phyloP scores from a whole-genome alignment of 2,329 filamentous ascomycete species.

The Xylariomycetidae sp. region DNA sequence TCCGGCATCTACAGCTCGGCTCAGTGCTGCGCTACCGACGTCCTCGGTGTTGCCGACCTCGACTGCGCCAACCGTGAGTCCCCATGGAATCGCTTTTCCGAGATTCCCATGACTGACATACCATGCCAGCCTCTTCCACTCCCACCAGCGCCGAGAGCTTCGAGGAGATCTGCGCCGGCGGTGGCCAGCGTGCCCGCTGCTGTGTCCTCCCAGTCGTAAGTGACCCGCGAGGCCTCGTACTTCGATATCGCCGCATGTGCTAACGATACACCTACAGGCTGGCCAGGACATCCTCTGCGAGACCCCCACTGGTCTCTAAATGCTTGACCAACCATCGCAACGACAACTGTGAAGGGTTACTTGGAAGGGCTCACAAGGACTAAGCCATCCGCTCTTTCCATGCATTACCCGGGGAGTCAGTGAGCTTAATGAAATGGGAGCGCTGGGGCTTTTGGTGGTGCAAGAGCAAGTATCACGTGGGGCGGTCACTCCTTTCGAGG shows the following conservation, averaged over 20 bases:
- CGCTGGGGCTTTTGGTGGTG: too few relatives aligned
- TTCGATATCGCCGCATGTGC: neutral
- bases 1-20: constrained; percentile 31
- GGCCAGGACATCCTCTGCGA: constrained; percentile 29
- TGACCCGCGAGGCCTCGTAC: too few relatives aligned
- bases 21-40: constrained; percentile 57
- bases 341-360: too few relatives aligned
- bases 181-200: constrained; percentile 44
- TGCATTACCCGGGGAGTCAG: too few relatives aligned
- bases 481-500: too few relatives aligned
- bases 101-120: constrained; percentile 1
- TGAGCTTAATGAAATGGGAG: too few relatives aligned
- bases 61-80: constrained; percentile 42
- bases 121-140: constrained; percentile 21
- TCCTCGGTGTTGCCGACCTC: constrained; percentile 36
- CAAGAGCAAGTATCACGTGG: too few relatives aligned
- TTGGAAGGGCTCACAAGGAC: too few relatives aligned
- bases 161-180: constrained; percentile 32
- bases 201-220: constrained; percentile 40
- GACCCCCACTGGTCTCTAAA: constrained; percentile 24
- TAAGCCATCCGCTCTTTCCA: too few relatives aligned
- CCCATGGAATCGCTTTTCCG: neutral
- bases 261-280: constrained; percentile 13
- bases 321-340: too few relatives aligned
- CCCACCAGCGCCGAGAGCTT: constrained; percentile 37